Conservation (phyloP, 2,329 filamentous ascomycete species). For the Cylindrodendrum hubeiense region DNA sequence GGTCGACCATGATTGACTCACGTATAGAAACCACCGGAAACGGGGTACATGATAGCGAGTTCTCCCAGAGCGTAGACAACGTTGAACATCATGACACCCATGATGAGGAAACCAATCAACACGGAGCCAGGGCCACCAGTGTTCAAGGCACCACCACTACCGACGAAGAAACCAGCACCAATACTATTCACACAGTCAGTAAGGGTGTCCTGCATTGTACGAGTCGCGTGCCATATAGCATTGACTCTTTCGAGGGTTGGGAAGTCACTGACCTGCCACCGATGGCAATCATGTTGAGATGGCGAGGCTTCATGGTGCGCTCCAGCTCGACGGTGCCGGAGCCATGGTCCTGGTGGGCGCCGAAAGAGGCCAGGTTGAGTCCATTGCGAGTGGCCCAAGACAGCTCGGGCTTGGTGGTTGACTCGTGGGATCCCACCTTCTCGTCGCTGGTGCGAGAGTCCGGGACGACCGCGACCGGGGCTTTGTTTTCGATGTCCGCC, state of each 20-base stretch:
- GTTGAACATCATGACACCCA: conserved; percentile 71
- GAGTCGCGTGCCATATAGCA: too few species aligned
- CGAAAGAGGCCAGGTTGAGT: conserved; percentile 39
- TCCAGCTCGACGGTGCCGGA: conserved; percentile 39
- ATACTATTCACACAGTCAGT: conserved; percentile 50
- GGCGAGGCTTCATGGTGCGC: conserved; percentile 44
- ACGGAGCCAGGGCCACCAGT: conserved; percentile 53
- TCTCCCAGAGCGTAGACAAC: conserved; percentile 73
- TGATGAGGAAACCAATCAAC: conserved; percentile 64
- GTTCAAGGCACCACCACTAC: conserved; percentile 60
- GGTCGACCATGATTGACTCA: conserved; percentile 18
- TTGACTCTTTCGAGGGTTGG: not conserved
- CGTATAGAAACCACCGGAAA: conserved; percentile 70
- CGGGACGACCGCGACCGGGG: conserved; percentile 28
- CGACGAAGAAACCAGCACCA: conserved; percentile 73
- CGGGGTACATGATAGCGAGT: conserved; percentile 51
- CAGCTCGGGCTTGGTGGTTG: conserved; percentile 8
- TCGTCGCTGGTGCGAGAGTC: conserved; percentile 31
- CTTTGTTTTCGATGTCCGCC: conserved; percentile 35
- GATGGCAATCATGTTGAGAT: conserved; percentile 46
- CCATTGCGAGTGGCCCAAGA: conserved; percentile 45
- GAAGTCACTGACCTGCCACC: conserved; percentile 39
- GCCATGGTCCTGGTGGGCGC: conserved; percentile 36
- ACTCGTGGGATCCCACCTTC: conserved; percentile 29
- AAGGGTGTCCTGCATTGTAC: not conserved